Evolutionary conservation across 1,284 basidiomycete genomes (phyloP).

Genomic region (Xanthoconium separans): DNA sequence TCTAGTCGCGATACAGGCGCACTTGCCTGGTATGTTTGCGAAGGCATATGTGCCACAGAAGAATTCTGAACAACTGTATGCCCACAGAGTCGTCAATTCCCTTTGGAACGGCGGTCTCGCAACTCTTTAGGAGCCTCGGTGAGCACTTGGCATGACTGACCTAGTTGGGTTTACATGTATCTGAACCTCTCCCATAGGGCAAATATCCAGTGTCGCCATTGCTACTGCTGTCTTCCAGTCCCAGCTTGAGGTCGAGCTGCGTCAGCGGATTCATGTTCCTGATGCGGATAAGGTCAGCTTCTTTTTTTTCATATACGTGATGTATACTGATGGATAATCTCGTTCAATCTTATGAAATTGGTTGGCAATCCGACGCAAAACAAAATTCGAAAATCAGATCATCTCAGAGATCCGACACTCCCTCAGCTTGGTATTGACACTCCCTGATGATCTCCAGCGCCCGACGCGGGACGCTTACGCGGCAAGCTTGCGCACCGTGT

Average conservation of each 20-base stretch:
- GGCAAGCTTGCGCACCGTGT: slow-evolving; percentile 10
- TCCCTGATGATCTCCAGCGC: slow-evolving; percentile 11
- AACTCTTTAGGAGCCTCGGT: slow-evolving; percentile 16
- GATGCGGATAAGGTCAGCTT: slow-evolving; percentile 12
- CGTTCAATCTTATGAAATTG: not conserved
- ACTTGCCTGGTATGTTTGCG: slow-evolving; percentile 10
- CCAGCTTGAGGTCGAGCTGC: slow-evolving; percentile 14
- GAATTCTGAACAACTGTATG: not conserved
- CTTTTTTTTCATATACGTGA: not conserved
- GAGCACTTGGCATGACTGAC: not conserved
- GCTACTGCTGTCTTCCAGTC: slow-evolving; percentile 22
- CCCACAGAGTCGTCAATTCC: slow-evolving; percentile 5
- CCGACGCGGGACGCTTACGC: slow-evolving; percentile 14
- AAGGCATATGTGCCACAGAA: not conserved
- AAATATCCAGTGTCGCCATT: slow-evolving; percentile 16
- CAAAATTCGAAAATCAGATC: not conserved
- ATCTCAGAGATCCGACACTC: slow-evolving; percentile 12
- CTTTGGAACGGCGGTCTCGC: slow-evolving; percentile 7
- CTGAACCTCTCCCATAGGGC: slow-evolving; percentile 1
- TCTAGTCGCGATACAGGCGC: slow-evolving; percentile 18
- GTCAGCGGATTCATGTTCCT: slow-evolving; percentile 9
- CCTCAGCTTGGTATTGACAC: slow-evolving; percentile 8
- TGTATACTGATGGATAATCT: not conserved
- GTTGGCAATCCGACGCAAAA: not conserved
- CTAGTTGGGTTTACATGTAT: not conserved